Conservation (phyloP, 306 rosid species). For the Mimosa bimucronata region DNA sequence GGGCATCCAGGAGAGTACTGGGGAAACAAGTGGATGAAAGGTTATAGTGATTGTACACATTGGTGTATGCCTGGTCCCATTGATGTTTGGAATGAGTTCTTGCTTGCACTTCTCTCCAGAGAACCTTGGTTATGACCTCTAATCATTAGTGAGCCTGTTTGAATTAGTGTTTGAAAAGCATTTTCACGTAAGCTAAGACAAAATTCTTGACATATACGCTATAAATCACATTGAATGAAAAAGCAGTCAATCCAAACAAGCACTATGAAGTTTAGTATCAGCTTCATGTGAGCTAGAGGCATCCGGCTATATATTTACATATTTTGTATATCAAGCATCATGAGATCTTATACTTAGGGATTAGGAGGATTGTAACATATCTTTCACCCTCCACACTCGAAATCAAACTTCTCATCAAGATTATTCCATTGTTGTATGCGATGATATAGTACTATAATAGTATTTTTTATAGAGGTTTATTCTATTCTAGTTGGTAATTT, state of each 20-base stretch:
- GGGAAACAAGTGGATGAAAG: constrained; percentile 86
- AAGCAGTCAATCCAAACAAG: no score
- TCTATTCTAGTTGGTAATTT: background rate
- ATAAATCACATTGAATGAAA: no score
- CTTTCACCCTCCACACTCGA: background rate
- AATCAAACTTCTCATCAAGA: background rate
- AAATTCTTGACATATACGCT: no score
- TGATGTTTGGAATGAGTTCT: constrained; percentile 78
- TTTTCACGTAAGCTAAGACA: no score
- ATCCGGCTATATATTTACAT: background rate
- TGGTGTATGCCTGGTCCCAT: constrained; percentile 97
- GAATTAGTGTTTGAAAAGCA: no score
- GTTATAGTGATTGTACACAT: constrained; percentile 86
- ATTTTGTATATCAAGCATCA: background rate
- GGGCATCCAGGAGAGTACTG: constrained; percentile 82
- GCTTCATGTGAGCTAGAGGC: background rate
- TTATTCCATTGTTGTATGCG: background rate
- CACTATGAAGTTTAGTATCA: background rate
- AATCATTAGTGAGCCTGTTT: background rate
- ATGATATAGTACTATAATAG: background rate
- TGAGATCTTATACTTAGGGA: background rate
- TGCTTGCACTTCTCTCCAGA: constrained; percentile 48
- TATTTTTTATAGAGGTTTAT: background rate
- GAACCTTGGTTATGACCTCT: background rate
- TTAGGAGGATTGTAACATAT: background rate